Conservation (phyloP, 345 rosid species). For the Boechera stricta region DNA sequence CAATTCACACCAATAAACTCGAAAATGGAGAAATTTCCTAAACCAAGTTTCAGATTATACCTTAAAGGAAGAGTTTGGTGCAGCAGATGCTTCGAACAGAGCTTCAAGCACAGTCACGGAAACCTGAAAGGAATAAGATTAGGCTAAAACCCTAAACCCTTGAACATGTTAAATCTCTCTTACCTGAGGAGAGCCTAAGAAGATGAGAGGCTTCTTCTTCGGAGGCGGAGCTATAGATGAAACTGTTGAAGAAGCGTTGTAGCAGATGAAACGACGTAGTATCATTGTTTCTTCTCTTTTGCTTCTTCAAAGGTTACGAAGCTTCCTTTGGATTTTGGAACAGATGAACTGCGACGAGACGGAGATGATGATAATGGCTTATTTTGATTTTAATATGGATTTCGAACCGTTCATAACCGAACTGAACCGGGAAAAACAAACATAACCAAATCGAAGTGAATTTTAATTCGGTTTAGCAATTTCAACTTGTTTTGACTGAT, state of each 20-base stretch:
- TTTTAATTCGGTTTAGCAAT: no score
- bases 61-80: slow-evolving; percentile 73
- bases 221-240: slow-evolving; percentile 41
- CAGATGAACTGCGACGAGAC: not conserved
- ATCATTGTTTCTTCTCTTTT: slow-evolving; percentile 39
- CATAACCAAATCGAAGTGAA: no score
- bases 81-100: slow-evolving; percentile 70
- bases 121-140: slow-evolving; percentile 49
- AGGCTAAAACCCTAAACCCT: slow-evolving; percentile 13
- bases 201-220: slow-evolving; percentile 77
- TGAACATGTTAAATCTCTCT: not conserved
- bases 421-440: no score
- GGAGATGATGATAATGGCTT: not conserved
- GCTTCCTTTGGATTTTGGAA: slow-evolving; percentile 8
- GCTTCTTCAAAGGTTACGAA: slow-evolving; percentile 19
- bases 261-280: slow-evolving; percentile 79
- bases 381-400: no score
- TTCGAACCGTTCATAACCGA: no score
- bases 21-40: not conserved
- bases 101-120: slow-evolving; percentile 82
- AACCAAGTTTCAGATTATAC: slow-evolving; percentile 42
- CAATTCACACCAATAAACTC: not conserved
- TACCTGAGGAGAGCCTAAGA: slow-evolving; percentile 95
- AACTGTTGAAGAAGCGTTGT: slow-evolving; percentile 46
- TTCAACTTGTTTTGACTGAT: no score